These are phyloP conservation scores for Populus tremula DNA, from an alignment of 345 rosid genomes.

Conservation along the genomic window DNA sequence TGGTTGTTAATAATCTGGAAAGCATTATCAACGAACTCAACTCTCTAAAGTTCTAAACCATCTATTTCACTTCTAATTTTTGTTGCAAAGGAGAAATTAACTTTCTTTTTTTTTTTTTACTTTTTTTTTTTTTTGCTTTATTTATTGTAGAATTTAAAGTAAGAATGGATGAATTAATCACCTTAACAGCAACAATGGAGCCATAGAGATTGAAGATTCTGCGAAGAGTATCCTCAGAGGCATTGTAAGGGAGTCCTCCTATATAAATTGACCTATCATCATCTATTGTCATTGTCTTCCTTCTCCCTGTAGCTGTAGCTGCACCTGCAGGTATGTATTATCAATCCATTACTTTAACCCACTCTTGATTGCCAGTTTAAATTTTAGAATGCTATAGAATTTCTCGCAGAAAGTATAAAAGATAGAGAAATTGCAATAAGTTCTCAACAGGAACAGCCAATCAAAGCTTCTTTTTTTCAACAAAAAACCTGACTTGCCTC, in stretches of 20 bases:
- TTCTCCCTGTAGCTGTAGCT: not conserved
- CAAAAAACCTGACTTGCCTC: not conserved
- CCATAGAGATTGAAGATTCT: conserved; percentile 64
- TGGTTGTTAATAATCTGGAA: conserved; percentile 72
- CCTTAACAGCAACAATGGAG: conserved; percentile 69
- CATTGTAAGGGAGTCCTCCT: conserved; percentile 76
- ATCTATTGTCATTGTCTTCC: conserved; percentile 65
- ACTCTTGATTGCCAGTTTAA: no score
- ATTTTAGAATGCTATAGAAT: not conserved
- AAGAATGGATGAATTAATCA: conserved; percentile 4
- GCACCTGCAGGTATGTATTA: no score
- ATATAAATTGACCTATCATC: conserved; percentile 82
- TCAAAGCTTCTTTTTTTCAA: not conserved
- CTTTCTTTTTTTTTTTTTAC: no score
- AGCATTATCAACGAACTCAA: not conserved
- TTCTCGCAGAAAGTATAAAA: not conserved
- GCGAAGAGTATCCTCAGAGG: conserved; percentile 65
- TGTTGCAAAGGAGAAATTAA: no score
- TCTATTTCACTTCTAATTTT: not conserved
- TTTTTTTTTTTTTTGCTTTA: no score
- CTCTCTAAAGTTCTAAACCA: not conserved
- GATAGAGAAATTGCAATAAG: not conserved
- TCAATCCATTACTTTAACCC: no score
- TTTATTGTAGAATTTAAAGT: not conserved
- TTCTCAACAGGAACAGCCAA: no score